Base-by-base conservation (phyloP, 208 protist genomes). In the Trichomonas gallinae region DNA sequence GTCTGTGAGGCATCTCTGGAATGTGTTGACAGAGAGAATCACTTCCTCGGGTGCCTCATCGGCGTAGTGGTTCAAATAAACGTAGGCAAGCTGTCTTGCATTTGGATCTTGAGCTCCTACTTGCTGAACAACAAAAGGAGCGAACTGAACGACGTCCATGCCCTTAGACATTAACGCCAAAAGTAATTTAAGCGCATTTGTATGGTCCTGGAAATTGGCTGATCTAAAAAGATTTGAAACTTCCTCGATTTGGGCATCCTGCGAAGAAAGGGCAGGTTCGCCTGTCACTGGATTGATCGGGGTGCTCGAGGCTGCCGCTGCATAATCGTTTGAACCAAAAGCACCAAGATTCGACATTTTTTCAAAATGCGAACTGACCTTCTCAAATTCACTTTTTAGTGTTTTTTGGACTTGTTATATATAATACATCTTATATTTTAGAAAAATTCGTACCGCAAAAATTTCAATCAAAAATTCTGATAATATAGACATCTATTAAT, bases 301-400 rank as follows among this genome's bases (percentile, higher is more conserved):
- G 58, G 58, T 72, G 58, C 58, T 72, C 11, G 58, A 72, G 58
- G 58, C 26, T 2, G 58, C 58, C 26, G 58, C 58, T n/a, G 58
- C 21, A 38, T 51, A 48, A 93, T 93, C 44, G 44, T 9, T 13
- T 58, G 44, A 51, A 8, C 87, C 87, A 44, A 48, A 93, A 38
- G 87, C 42, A 38, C 87, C 87, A 26, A 93, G 87, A 51, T 93
- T 93, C 11, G 87, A 93, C 87, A 93, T 93, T 42, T 42, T 42
- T n/a, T n/a, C 26, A 72, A n/a, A n/a, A 72, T 58, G 11, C 26
- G 58, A 72, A 72, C 58, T 72, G 58, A 72, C 26, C 58, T 6
- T 72, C 58, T 72, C 58, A 72, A 72, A 72, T 72, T 72, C 26
- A n/a, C 21, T 31, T n/a, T 72, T 17, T 72, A 1, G 58, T 4